Base-by-base conservation (phyloP, 176 grass and related monocot species). In the Sorghum bicolor region DNA sequence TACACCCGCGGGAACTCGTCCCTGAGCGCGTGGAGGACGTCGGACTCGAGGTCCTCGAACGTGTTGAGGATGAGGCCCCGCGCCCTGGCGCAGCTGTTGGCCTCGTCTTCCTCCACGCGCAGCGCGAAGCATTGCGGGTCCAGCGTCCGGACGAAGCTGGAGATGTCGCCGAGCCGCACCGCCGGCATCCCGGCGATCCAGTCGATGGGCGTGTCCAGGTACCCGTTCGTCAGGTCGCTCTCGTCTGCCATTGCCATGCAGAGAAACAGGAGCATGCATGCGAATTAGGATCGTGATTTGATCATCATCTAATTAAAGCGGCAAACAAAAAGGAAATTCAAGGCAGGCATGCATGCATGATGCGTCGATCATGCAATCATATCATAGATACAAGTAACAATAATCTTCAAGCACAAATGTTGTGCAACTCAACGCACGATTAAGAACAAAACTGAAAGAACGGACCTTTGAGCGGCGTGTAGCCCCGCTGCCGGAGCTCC, bases 151-250 rank as follows among this genome's bases (percentile, higher is more conserved):
- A 98, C 84, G 82, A 94, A 95, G 80, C 92, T 95, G 32, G 95
- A 94, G 50, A 98, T 73, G 75, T 98, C 95, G 68, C 90, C 91
- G 8, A 98, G 86, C 7, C 88, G 40, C 67, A 94, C 84, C 15
- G 82, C 22, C 34, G 67, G 74, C 82, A 91, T 88, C 15, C 95
- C 95, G 0, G 75, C 62, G 81, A 98, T 94, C 92, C 95, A 94
- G 81, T 94, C 86, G 77, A 98, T 91, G 16, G 88, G 79, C 69
- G 90, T 93, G 63, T 98, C 90, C 4, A 98, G 92, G 86, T 91
- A 95, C 34, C 95, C 95, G 82, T 94, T 93, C 10, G 87, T 91
- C 45, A 94, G 82, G 71, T 71, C 81, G 62, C 85, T 93, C 45
- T 88, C 90, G 50, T 93, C 95, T 98, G 68, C 84, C 24, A 25